Conservation (phyloP, 2,329 filamentous ascomycete species). For the Metarhizium sp. region DNA sequence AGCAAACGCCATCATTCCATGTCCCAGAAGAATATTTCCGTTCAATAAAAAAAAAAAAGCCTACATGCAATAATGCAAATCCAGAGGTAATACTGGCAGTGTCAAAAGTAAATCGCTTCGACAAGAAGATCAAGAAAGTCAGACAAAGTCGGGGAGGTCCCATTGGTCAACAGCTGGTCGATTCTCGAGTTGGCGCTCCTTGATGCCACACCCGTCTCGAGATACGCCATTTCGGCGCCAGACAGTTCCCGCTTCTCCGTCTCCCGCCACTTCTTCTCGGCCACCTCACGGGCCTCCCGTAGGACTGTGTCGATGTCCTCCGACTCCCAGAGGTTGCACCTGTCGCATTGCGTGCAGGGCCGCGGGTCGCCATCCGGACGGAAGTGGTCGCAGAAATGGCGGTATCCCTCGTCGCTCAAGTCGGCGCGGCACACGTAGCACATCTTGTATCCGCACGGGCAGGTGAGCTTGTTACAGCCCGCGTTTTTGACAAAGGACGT, state of each 20-base stretch:
- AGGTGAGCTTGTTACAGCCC: conserved; percentile 95
- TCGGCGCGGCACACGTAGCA: conserved; percentile 91
- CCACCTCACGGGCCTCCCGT: conserved; percentile 58
- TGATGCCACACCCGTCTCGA: conserved; percentile 42
- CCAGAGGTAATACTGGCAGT: not conserved
- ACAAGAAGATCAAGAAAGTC: conserved; percentile 37
- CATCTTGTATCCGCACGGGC: conserved; percentile 94
- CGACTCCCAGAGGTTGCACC: conserved; percentile 70
- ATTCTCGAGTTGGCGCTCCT: conserved; percentile 16
- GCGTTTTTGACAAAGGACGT: conserved; percentile 87
- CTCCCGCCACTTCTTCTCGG: conserved; percentile 61
- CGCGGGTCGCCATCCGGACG: conserved; percentile 65
- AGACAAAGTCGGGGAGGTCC: conserved; percentile 26
- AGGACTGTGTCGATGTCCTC: conserved; percentile 64
- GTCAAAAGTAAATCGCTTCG: conserved; percentile 18
- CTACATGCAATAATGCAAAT: not conserved
- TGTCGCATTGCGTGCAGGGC: conserved; percentile 68
- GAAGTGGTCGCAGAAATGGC: conserved; percentile 95
- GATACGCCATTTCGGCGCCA: conserved; percentile 44
- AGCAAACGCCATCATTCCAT: not conserved
- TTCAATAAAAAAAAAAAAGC: no score
- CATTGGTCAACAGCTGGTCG: conserved; percentile 21
- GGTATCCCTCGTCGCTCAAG: conserved; percentile 67
- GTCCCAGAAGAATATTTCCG: not conserved
- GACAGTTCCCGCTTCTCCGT: conserved; percentile 51